Percentiles rank a stretch among this genome's conserved stretches.
Conservation (phyloP, 2,329 filamentous ascomycete species). For the Stagonosporopsis tanaceti region DNA sequence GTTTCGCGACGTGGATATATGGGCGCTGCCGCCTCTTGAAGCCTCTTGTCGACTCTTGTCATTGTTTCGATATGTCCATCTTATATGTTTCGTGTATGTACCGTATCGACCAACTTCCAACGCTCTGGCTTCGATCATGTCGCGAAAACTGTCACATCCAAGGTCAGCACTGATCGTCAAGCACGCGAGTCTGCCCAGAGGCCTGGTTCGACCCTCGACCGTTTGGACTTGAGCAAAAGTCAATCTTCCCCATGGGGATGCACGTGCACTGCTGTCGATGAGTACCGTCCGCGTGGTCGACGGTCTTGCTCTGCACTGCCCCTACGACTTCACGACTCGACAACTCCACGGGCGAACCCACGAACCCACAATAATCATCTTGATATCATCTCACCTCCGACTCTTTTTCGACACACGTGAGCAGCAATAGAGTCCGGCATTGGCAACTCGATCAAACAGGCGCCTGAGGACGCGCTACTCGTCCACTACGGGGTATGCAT, state of each 20-base stretch:
- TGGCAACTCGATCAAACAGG: slow-evolving; percentile 1
- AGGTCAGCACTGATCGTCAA: slow-evolving; percentile 2
- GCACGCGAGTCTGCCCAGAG: slow-evolving; percentile 17
- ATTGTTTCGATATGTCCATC: not conserved
- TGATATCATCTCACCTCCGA: slow-evolving; percentile 2
- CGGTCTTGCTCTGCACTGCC: not conserved
- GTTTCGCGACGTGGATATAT: slow-evolving; percentile 1
- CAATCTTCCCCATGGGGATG: slow-evolving; percentile 27
- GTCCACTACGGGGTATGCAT: not conserved
- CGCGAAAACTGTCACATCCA: slow-evolving; percentile 1
- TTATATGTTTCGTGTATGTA: not conserved
- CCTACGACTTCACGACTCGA: not conserved
- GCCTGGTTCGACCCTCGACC: slow-evolving; percentile 18
- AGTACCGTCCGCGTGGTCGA: slow-evolving; percentile 8
- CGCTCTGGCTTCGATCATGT: not conserved
- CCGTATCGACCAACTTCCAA: not conserved
- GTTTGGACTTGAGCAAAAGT: slow-evolving; percentile 10
- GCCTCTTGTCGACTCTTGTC: not conserved
- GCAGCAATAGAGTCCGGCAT: not conserved
- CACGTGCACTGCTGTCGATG: slow-evolving; percentile 8
- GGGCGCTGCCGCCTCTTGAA: not conserved
- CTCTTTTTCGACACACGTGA: slow-evolving; percentile 16
- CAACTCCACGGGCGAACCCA: slow-evolving; percentile 1
- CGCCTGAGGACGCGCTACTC: slow-evolving; percentile 5
- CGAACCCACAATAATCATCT: not conserved